A percentile compares a stretch with the other conserved stretches of the same genome.
Evolutionary conservation across 805 yeast genomes (phyloP).

Genomic region (Allodekkera sacchari): DNA sequence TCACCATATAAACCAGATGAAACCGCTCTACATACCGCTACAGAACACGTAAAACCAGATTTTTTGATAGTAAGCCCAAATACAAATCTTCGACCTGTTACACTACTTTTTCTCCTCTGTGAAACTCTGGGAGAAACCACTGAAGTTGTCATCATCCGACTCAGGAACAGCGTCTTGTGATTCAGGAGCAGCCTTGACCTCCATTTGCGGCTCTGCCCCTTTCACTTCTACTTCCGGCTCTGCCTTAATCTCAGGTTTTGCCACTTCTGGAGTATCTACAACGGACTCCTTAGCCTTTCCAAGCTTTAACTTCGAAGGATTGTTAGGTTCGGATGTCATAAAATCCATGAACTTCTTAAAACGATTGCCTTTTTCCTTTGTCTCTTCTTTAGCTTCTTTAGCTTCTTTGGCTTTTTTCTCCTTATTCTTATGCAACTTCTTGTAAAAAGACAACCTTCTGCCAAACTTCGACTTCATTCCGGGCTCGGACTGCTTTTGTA

Average conservation of each 20-base stretch:
- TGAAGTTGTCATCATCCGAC: slow-evolving; percentile 28
- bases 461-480: too few species aligned
- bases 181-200: slow-evolving; percentile 8
- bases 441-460: too few species aligned
- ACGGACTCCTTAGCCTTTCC: background rate
- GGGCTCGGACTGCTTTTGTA: too few species aligned
- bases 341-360: too few species aligned
- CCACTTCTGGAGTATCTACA: background rate
- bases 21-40: too few species aligned
- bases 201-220: background rate
- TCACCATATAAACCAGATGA: too few species aligned
- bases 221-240: background rate
- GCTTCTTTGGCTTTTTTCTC: too few species aligned
- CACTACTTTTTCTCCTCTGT: slow-evolving; percentile 10
- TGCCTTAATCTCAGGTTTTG: background rate
- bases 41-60: slow-evolving; percentile 1
- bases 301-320: too few species aligned
- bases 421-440: too few species aligned
- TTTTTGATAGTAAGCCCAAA: slow-evolving; percentile 1
- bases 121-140: slow-evolving; percentile 41
- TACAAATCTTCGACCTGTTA: background rate
- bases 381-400: too few species aligned
- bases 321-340: too few species aligned
- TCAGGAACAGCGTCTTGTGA: slow-evolving; percentile 10
- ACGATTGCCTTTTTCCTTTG: too few species aligned